These are phyloP conservation scores for Suillus discolor DNA, from an alignment of 768 basidiomycete species.

Conservation along the genomic window DNA sequence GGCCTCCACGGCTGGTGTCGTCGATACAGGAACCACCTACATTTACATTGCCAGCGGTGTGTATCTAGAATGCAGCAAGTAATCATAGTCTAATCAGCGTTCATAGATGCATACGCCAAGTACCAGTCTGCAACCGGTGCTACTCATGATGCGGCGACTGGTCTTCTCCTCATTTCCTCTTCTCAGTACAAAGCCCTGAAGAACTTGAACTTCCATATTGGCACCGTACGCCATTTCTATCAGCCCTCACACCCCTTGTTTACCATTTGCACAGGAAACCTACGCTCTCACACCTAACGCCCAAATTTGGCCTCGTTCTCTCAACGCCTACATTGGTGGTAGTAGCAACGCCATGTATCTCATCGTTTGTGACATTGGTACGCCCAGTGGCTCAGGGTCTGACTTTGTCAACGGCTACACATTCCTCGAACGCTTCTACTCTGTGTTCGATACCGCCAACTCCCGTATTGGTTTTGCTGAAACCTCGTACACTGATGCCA, in stretches of 20 bases:
- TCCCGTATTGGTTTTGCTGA: conserved; percentile 36
- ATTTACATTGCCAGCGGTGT: conserved; percentile 47
- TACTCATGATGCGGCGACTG: conserved; percentile 16
- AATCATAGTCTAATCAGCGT: not conserved
- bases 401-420: conserved; percentile 58
- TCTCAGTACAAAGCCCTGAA: conserved; percentile 10
- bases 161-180: conserved; percentile 15
- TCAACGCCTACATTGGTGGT: conserved; percentile 49
- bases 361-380: conserved; percentile 41
- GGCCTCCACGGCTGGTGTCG: conserved; percentile 51
- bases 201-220: conserved; percentile 15
- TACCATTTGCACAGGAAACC: conserved; percentile 19
- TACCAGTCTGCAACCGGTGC: conserved; percentile 22
- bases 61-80: conserved; percentile 8
- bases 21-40: conserved; percentile 63
- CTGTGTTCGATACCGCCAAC: conserved; percentile 64
- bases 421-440: conserved; percentile 67
- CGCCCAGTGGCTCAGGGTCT: conserved; percentile 44
- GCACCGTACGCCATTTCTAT: not conserved
- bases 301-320: conserved; percentile 43
- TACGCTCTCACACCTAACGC: conserved; percentile 46
- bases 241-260: not conserved
- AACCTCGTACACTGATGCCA: conserved; percentile 32
- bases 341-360: conserved; percentile 37
- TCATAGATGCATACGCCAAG: conserved; percentile 27